Evolutionary conservation across 1,284 basidiomycete species (phyloP), one percentile per base, ranked within the genome.

Genomic region (Puccinia polysora): DNA sequence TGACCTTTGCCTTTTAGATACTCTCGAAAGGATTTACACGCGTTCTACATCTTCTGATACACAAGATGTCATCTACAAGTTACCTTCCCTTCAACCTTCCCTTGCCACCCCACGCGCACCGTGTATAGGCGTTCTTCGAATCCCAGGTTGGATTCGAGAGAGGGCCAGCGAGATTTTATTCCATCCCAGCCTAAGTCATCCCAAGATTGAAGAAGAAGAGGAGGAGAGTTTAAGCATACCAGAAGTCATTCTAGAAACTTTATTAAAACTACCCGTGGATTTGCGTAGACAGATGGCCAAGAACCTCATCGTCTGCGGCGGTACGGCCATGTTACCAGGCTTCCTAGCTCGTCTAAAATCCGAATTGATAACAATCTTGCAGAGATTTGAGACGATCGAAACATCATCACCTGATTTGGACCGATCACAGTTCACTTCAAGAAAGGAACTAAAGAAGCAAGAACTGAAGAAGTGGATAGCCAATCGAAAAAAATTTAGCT

Each of bases 61-160:
- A 2, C 58, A 69, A n/a, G 65, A 73, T n/a, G 53, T 75, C 30
- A 52, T 67, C 6, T 34, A 75, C 0, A 74, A 73, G 10, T 45
- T 69, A 40, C 40, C 73, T 6, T 47, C 65, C 55, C 12, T n/a
- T 53, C 1, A 15, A 59, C n/a, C n/a, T n/a, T n/a, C n/a, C n/a
- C 1, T 14, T 55, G 8, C 23, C 12, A 59, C 32, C 38, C 32
- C 28, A 30, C n/a, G n/a, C n/a, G 34, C 36, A 7, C 73, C 74
- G 0, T 59, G 53, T 7, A 73, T 74, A 1, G 91, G 90, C 0
- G 89, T 87, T 0, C 80, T 97, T 40, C 83, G 89, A 49, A 86
- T 98, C 47, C 95, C 95, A 0, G 94, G 94, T 0, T 98, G 96
- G 95, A 84, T 97, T 30, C 82, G 95, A 38, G 93, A 96, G 78